Base-by-base conservation (phyloP, 768 basidiomycete genomes). In the Mycena maculata region DNA sequence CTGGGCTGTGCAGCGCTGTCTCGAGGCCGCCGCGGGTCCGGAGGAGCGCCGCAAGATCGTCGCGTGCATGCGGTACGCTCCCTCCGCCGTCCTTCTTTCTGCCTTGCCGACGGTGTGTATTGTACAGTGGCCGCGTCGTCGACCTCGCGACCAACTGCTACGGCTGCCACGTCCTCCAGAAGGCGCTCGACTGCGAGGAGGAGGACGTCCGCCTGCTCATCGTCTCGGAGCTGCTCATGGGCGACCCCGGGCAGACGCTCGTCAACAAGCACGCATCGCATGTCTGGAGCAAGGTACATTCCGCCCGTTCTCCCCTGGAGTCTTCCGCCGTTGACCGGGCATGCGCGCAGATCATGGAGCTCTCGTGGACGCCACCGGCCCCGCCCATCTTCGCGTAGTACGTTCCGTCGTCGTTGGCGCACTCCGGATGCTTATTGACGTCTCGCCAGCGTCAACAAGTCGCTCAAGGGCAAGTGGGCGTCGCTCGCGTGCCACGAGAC, bases 211-310 rank as follows among this genome's bases (percentile, higher is more conserved):
- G 93, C 38, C 79, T 94, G 36, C 77, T 93, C 63, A 93, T 95
- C 63, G 94, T 95, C 23, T 92, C 92, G 3, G 94, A 95, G 76
- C 85, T 95, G 44, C 86, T 95, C 47, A 84, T 91, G 23, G 92
- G 92, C 2, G 94, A 95, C 74, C 94, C 93, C 10, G 92, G 92
- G 1, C 87, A 92, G 75, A 95, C 94, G 7, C 83, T 95, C 30
- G 91, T 95, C 10, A 95, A 95, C 77, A 95, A 95, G 76, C 94
- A 95, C 75, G 93, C 93, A 1, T 93, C 92, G 52, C 94, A 95
- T 75, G 94, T 95, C 33, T 95, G 94, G 93, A 94, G 92, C 80
- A 95, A 95, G 85, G 92, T 92, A 68, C 23, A 76, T 61, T 16
- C 8, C 48, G 28, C 25, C 31, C 30, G 45, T 54, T 36, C n/a